phyloP scores from a whole-genome alignment of 495 filamentous ascomycete genomes.

The Astrocystis sublimbata region DNA sequence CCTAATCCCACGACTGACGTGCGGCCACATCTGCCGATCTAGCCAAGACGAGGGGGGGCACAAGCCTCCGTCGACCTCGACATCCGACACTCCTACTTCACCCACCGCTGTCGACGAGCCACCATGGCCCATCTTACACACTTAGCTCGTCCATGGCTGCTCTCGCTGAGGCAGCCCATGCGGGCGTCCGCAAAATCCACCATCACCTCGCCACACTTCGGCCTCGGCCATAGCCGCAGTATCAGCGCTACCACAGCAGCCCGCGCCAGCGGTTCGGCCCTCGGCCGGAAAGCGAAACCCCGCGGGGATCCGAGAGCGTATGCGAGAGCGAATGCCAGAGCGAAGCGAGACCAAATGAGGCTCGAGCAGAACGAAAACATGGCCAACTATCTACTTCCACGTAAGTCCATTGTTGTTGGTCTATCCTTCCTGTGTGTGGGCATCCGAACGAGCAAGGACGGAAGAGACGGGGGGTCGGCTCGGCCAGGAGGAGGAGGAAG shows the following conservation, averaged over 20 bases:
- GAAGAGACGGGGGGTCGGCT: too few species aligned
- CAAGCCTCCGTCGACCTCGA: conserved; percentile 3
- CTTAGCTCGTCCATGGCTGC: conserved; percentile 16
- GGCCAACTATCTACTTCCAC: conserved; percentile 51
- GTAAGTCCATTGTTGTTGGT: too few species aligned
- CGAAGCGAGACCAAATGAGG: too few species aligned
- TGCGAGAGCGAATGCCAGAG: too few species aligned
- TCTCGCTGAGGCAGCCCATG: background rate
- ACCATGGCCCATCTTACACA: conserved; percentile 14
- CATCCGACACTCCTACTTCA: background rate
- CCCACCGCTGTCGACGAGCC: background rate
- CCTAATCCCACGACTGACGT: background rate
- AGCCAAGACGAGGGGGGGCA: conserved; percentile 1
- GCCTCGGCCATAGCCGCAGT: conserved; percentile 4
- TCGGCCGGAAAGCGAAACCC: too few species aligned
- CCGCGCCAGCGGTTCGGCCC: too few species aligned
- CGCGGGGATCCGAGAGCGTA: too few species aligned
- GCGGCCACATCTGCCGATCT: background rate
- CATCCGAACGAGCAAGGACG: too few species aligned
- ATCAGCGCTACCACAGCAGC: conserved; percentile 14
- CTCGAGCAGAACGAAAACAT: conserved; percentile 76
- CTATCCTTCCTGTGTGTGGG: too few species aligned
- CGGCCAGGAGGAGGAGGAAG: too few species aligned
- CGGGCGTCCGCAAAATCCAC: background rate
- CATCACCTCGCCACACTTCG: background rate